Percentiles rank a stretch among this genome's conserved stretches.
These are phyloP conservation scores for Psidium guajava DNA, from an alignment of 345 rosid species.

Conservation along the genomic window DNA sequence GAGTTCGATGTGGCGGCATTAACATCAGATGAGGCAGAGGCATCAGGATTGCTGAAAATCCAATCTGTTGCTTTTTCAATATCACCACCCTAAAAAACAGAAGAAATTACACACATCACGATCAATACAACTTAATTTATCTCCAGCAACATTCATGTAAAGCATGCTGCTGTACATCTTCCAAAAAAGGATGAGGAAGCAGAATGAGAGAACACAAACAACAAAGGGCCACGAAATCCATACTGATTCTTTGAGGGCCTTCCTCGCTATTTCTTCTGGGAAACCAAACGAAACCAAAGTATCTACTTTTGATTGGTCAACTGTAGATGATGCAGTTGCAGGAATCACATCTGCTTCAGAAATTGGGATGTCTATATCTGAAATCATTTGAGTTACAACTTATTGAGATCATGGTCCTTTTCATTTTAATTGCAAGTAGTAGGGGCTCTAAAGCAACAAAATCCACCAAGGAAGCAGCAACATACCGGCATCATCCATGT, in stretches of 20 bases:
- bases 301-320: slow-evolving; percentile 66
- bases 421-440: neutral
- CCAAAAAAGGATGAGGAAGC: neutral
- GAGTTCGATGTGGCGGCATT: slow-evolving; percentile 52
- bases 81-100: slow-evolving; percentile 61
- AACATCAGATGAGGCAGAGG: slow-evolving; percentile 56
- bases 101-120: neutral
- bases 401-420: neutral
- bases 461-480: neutral
- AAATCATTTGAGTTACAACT: neutral
- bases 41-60: slow-evolving; percentile 90
- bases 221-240: neutral
- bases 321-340: slow-evolving; percentile 9
- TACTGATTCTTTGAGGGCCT: slow-evolving; percentile 84
- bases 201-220: neutral
- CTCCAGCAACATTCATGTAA: neutral
- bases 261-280: slow-evolving; percentile 69
- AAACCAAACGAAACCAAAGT: slow-evolving; percentile 90
- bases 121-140: neutral
- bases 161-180: neutral
- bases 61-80: slow-evolving; percentile 97
- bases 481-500: slow-evolving; percentile 94
- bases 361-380: slow-evolving; percentile 76
- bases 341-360: slow-evolving; percentile 23
- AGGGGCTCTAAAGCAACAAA: neutral